phyloP scores from a whole-genome alignment of 805 yeast species.

The Candida endomychidarum region DNA sequence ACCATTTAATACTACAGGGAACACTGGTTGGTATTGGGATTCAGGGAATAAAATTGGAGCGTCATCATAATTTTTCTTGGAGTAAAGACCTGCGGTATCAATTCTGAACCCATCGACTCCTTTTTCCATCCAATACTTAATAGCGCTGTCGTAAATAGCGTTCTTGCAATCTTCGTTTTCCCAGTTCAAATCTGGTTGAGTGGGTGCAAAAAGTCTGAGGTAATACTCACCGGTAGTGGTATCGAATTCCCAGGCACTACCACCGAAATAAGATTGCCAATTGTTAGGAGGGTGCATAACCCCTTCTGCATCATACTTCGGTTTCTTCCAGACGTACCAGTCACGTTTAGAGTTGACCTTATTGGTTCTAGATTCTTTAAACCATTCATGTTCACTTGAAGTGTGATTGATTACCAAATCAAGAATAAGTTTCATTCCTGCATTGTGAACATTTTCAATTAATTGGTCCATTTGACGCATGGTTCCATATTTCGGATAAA shows the following conservation, averaged over 20 bases:
- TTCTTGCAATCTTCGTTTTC: slow-evolving; percentile 44
- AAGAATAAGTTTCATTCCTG: slow-evolving; percentile 52
- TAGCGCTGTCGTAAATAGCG: slow-evolving; percentile 47
- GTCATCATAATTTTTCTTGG: slow-evolving; percentile 49
- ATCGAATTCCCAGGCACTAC: slow-evolving; percentile 59
- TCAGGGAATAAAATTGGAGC: slow-evolving; percentile 48
- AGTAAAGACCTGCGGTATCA: slow-evolving; percentile 54
- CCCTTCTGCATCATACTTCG: slow-evolving; percentile 47
- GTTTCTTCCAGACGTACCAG: slow-evolving; percentile 60
- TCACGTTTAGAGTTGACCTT: slow-evolving; percentile 55
- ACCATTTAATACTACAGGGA: slow-evolving; percentile 39
- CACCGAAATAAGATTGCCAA: slow-evolving; percentile 54
- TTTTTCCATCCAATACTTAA: slow-evolving; percentile 53
- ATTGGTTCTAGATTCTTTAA: slow-evolving; percentile 53
- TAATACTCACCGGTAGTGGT: slow-evolving; percentile 56
- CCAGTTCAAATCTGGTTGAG: slow-evolving; percentile 66
- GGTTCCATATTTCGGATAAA: slow-evolving; percentile 54
- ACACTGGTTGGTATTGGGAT: slow-evolving; percentile 40
- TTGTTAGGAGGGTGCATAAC: slow-evolving; percentile 56
- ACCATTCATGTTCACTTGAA: slow-evolving; percentile 57
- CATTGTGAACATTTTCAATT: slow-evolving; percentile 44
- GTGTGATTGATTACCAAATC: slow-evolving; percentile 63
- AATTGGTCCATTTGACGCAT: slow-evolving; percentile 51
- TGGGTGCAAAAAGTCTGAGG: slow-evolving; percentile 50
- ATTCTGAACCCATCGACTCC: slow-evolving; percentile 63